A percentile compares a stretch with the other conserved stretches of the same genome.
phyloP scores from a whole-genome alignment of 176 grass and related monocot genomes.

The Miscanthus lutarioriparius region DNA sequence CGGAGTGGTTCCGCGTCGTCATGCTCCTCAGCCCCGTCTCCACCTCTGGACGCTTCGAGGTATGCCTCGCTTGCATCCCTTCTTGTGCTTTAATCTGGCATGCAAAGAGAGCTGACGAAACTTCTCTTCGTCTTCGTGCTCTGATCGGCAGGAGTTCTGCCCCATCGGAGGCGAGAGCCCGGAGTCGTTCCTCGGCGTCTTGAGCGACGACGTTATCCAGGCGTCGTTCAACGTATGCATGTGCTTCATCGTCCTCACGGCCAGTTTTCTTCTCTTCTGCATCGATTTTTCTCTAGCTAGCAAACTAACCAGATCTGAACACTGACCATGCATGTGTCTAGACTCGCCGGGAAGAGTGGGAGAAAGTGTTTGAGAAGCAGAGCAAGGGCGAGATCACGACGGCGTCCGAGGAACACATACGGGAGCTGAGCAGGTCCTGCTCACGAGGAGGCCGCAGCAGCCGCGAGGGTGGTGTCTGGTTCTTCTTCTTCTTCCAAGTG shows the following conservation, averaged over 20 bases:
- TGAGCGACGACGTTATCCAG: conserved; percentile 69
- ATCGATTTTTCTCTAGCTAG: neutral
- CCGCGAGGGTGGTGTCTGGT: neutral
- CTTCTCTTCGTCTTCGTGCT: neutral
- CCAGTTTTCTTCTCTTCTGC: too few species aligned
- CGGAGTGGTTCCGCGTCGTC: conserved; percentile 52
- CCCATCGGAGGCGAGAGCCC: conserved; percentile 43
- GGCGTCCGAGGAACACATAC: conserved; percentile 65
- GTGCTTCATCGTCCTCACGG: neutral
- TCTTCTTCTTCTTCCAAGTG: conserved; percentile 15
- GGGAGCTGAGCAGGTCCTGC: conserved; percentile 54
- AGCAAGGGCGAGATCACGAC: conserved; percentile 49
- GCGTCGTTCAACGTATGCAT: conserved; percentile 64
- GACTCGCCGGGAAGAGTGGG: conserved; percentile 49
- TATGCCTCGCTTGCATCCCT: neutral
- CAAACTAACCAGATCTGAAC: neutral
- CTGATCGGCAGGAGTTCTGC: conserved; percentile 54
- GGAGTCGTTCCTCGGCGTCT: conserved; percentile 58
- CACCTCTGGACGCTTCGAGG: conserved; percentile 56
- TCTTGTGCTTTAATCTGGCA: too few species aligned
- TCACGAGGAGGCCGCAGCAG: neutral
- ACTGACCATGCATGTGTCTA: neutral
- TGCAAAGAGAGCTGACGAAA: neutral
- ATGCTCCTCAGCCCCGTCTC: conserved; percentile 62
- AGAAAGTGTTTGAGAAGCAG: conserved; percentile 49